Conservation (phyloP, 441 rosid species). For the Adansonia madagascariensis region DNA sequence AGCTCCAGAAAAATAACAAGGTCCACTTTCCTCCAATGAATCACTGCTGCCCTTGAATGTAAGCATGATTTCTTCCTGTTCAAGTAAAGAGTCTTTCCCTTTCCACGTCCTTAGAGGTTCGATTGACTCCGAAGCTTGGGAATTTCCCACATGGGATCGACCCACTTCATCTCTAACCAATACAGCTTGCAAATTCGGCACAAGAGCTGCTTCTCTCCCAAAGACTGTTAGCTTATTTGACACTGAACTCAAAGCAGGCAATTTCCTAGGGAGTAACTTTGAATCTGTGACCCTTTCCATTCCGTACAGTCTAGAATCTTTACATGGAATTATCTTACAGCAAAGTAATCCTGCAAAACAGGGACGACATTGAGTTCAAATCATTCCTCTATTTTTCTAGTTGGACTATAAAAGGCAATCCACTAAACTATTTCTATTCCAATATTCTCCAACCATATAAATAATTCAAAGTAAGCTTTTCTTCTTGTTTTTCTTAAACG, state of each 20-base stretch:
- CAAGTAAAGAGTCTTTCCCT: conserved; percentile 56
- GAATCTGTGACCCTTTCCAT: conserved; percentile 70
- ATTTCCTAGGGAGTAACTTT: conserved; percentile 51
- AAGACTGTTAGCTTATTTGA: conserved; percentile 43
- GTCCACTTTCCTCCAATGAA: conserved; percentile 68
- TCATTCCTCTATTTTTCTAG: not conserved
- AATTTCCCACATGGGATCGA: conserved; percentile 38
- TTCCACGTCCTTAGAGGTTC: conserved; percentile 57
- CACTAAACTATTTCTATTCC: not conserved
- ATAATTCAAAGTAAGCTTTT: not conserved
- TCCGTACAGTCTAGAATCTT: conserved; percentile 33
- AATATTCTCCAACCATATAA: conserved; percentile 6
- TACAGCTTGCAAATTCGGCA: conserved; percentile 43
- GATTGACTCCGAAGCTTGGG: conserved; percentile 46
- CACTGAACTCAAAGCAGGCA: conserved; percentile 45
- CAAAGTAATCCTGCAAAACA: conserved; percentile 43
- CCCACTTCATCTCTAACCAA: conserved; percentile 55
- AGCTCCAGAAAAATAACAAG: conserved; percentile 76
- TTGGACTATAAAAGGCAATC: not conserved
- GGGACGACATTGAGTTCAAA: conserved; percentile 19
- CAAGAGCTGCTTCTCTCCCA: conserved; percentile 51
- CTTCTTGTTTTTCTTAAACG: not conserved
- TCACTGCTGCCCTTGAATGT: conserved; percentile 53
- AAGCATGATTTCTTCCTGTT: conserved; percentile 51
- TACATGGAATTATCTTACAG: conserved; percentile 34